Conservation (phyloP, 2,329 filamentous ascomycete genomes). For the Fusarium ramigenum region DNA sequence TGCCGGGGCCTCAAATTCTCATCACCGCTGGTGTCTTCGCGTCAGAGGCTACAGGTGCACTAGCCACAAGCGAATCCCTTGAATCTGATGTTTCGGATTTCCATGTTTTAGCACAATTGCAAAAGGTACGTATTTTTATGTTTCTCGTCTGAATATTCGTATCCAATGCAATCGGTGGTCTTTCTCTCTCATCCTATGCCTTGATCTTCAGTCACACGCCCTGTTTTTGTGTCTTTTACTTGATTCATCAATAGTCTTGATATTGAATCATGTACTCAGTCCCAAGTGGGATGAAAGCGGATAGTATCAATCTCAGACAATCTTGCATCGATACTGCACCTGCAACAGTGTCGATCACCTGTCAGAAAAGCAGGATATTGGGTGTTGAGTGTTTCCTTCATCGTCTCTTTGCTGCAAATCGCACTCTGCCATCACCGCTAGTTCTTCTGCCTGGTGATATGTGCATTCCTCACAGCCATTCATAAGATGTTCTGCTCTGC, state of each 20-base stretch:
- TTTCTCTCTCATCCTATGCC: neutral
- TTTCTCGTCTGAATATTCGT: slow-evolving; percentile 10
- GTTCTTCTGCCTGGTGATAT: neutral
- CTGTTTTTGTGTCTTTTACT: neutral
- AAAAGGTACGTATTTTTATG: slow-evolving; percentile 28
- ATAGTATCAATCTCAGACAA: slow-evolving; percentile 8
- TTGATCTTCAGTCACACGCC: slow-evolving; percentile 13
- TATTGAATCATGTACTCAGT: slow-evolving; percentile 20
- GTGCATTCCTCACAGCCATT: neutral
- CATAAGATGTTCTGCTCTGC: slow-evolving; percentile 8
- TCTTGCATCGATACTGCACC: slow-evolving; percentile 21
- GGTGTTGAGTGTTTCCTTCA: neutral
- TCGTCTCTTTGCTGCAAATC: slow-evolving; percentile 6
- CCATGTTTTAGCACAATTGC: slow-evolving; percentile 24
- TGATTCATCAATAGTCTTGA: slow-evolving; percentile 1
- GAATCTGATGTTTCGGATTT: slow-evolving; percentile 35
- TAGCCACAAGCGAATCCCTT: slow-evolving; percentile 29
- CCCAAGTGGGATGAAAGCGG: slow-evolving; percentile 21
- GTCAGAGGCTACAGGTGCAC: slow-evolving; percentile 31
- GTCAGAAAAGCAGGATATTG: slow-evolving; percentile 12
- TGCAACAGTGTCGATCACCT: slow-evolving; percentile 20
- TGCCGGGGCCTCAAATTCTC: slow-evolving; percentile 7
- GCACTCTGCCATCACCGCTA: slow-evolving; percentile 20
- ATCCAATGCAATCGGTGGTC: slow-evolving; percentile 1
- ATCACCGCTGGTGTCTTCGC: slow-evolving; percentile 13